Evolutionary conservation across 164 flowering plant species (phyloP), one percentile per base, ranked within the genome.

Genomic region (Piper betle): DNA sequence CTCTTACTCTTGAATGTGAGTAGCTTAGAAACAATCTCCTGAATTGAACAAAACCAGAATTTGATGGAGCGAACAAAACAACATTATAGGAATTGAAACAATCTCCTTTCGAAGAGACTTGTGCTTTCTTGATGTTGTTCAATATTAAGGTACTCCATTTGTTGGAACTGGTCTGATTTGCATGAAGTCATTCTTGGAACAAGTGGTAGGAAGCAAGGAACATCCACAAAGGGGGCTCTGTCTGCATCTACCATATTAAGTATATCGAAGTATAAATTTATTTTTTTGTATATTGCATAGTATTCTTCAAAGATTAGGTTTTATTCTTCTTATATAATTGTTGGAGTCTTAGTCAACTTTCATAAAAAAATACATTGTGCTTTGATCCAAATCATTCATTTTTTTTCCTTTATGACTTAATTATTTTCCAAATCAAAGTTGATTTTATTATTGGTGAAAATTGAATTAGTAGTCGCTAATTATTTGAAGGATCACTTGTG

Each of bases 101-200:
- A n/a, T n/a, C n/a, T n/a, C n/a, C n/a, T n/a, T n/a, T n/a, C n/a
- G n/a, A n/a, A 55, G 58, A 55, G 33, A 55, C 40, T 15, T 17
- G 39, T 59, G 33, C n/a, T 39, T 39, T 59, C 12, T 60, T 5
- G 1, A 46, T 4, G 10, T 43, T 33, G 39, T 65, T 66, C 56
- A 6, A 50, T 64, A 43, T 39, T 3, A 64, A 94, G 99, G 62
- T 94, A 91, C 72, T 88, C 99, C 40, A 77, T 94, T 63, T 85
- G 96, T 74, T 94, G 99, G 97, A 88, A 87, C 58, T 81, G 69
- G 56, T 75, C 76, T 73, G 86, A 87, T 58, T 71, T 85, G 78
- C 91, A 91, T 73, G 96, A 94, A 73, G 97, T 94, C 60, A 78
- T 94, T 74, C 97, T 94, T 66, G 99, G 99, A 65, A 94, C 93